Evolutionary conservation across 2,329 filamentous ascomycete genomes (phyloP), one percentile per base, ranked within the genome.

Genomic region (Colletotrichum sp.): DNA sequence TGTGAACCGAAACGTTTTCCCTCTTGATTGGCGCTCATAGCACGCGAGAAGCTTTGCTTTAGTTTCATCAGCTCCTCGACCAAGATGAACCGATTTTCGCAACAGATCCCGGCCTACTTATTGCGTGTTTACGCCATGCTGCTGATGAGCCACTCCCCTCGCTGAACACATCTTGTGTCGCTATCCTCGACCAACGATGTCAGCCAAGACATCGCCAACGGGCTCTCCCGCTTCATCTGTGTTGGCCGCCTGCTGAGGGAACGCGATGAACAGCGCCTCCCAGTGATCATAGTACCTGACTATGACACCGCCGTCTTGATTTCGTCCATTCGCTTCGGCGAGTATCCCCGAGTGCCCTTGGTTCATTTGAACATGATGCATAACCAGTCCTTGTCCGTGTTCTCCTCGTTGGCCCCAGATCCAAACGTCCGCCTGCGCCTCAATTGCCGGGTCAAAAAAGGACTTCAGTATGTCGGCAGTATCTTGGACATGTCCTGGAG

Each of bases 81-180:
- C 0, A 49, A 22, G 5, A n/a, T 49, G 44, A 0, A 7, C 2
- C 19, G 11, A 49, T n/a, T 22, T 49, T 3, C 5, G 44, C 3
- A 11, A n/a, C 19, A 49, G n/a, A 34, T 32, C 3, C 7, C 15
- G 8, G 29, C 0, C 11, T 25, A 2, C 1, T 0, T 32, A 0
- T n/a, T 32, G 19, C 19, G 9, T 62, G 36, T 11, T 19, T 1
- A 44, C 16, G 1, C 5, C 16, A 19, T 1, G 36, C 2, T 0
- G 0, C 13, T 32, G 25, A n/a, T 30, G 29, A 32, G 25, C 15
- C 5, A 0, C 11, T 0, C 25, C 27, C 0, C 25, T 62, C 29
- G 6, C 27, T 16, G 59, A 0, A 0, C 16, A 62, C 29, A 34
- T 0, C 16, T 59, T 29, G 1, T 11, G 4, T 59, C 0, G 25